Percentiles rank a stretch among this genome's conserved stretches.
These are phyloP conservation scores for Albifimbria verrucaria DNA, from an alignment of 2,329 filamentous ascomycete species.

Conservation along the genomic window DNA sequence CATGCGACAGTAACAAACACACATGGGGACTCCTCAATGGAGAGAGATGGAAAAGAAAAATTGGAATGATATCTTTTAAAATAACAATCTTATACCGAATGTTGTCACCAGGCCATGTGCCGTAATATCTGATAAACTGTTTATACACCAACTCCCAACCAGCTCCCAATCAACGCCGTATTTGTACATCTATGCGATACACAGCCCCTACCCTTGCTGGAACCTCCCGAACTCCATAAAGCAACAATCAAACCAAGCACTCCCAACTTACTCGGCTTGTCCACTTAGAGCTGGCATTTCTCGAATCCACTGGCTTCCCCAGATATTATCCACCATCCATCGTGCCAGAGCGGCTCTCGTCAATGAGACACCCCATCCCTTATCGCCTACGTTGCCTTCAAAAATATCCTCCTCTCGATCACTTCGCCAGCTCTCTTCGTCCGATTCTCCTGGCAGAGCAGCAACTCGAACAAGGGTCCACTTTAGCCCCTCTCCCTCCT, in stretches of 20 bases:
- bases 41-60: too few species aligned
- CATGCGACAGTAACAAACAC: too few species aligned
- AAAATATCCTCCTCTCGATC: not conserved
- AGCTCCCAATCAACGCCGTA: not conserved
- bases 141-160: too few species aligned
- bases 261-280: not conserved
- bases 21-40: too few species aligned
- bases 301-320: slow-evolving; percentile 1
- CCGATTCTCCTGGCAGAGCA: not conserved
- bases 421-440: not conserved
- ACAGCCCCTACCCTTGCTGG: not conserved
- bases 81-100: too few species aligned
- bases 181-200: not conserved
- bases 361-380: not conserved
- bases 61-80: too few species aligned
- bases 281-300: slow-evolving; percentile 1
- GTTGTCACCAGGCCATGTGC: too few species aligned
- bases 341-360: not conserved
- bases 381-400: not conserved
- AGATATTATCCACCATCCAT: slow-evolving; percentile 4
- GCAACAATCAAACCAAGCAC: not conserved
- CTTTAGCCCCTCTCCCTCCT: not conserved
- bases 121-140: too few species aligned
- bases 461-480: not conserved
- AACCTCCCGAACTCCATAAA: not conserved